Evolutionary conservation across 2,329 filamentous ascomycete genomes (phyloP).

Genomic region (Dendrostoma leiphaemia): DNA sequence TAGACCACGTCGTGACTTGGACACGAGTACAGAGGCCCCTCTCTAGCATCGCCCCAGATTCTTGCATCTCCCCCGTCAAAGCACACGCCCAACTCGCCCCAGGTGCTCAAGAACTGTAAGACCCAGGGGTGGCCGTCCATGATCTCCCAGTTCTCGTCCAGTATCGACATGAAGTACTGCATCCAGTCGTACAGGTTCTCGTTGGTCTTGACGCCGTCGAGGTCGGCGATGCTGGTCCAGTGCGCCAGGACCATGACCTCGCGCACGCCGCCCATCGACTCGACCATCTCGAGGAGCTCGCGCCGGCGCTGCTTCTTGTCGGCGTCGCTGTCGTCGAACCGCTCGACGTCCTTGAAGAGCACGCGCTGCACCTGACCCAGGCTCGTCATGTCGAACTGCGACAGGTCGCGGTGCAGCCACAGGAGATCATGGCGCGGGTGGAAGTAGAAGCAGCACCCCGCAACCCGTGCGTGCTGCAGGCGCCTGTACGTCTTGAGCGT

Average conservation of each 20-base stretch:
- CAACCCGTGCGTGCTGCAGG: slow-evolving; percentile 13
- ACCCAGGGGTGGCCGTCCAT: slow-evolving; percentile 17
- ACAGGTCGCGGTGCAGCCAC: slow-evolving; percentile 20
- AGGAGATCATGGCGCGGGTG: slow-evolving; percentile 16
- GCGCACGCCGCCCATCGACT: slow-evolving; percentile 17
- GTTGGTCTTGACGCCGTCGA: slow-evolving; percentile 10
- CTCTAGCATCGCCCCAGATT: slow-evolving; percentile 17
- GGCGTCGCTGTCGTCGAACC: slow-evolving; percentile 15
- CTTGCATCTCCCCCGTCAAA: slow-evolving; percentile 14
- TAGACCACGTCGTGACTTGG: slow-evolving; percentile 18
- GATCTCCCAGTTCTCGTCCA: slow-evolving; percentile 19
- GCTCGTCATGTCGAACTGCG: slow-evolving; percentile 14
- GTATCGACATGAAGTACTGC: slow-evolving; percentile 19
- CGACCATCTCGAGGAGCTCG: slow-evolving; percentile 19
- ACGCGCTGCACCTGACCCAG: slow-evolving; percentile 9
- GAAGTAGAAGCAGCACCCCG: slow-evolving; percentile 16
- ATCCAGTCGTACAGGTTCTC: slow-evolving; percentile 19
- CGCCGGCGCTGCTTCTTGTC: slow-evolving; percentile 20
- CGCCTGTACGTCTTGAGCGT: slow-evolving; percentile 15
- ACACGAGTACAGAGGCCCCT: slow-evolving; percentile 18
- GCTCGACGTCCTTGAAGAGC: slow-evolving; percentile 20
- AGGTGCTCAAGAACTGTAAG: slow-evolving; percentile 19
- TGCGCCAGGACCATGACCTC: slow-evolving; percentile 19
- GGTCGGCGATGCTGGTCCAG: slow-evolving; percentile 19
- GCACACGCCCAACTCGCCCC: slow-evolving; percentile 17